Percentiles rank a stretch among this genome's conserved stretches.
Evolutionary conservation across 2,329 filamentous ascomycete species (phyloP).

Genomic region (Cladophialophora yegresii): DNA sequence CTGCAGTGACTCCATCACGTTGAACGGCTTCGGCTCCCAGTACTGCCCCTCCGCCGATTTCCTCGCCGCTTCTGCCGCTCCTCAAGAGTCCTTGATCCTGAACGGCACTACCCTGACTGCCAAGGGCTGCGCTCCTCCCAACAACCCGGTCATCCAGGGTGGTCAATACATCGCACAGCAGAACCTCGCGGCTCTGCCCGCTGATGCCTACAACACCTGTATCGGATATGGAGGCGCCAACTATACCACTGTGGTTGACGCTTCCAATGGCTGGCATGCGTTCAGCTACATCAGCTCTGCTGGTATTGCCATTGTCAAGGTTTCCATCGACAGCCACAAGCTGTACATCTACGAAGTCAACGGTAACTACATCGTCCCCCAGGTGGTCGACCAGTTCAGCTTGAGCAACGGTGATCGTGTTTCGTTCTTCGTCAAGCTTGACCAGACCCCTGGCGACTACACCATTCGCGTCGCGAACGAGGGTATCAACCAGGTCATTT

Average conservation of each 20-base stretch:
- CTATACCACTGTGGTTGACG: slow-evolving; percentile 41
- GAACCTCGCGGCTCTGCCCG: slow-evolving; percentile 47
- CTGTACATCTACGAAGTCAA: slow-evolving; percentile 51
- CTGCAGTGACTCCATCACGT: slow-evolving; percentile 63
- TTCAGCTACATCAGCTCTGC: slow-evolving; percentile 45
- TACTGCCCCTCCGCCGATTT: slow-evolving; percentile 53
- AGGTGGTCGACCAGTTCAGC: slow-evolving; percentile 41
- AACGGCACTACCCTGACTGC: slow-evolving; percentile 37
- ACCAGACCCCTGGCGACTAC: slow-evolving; percentile 44
- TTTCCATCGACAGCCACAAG: slow-evolving; percentile 50
- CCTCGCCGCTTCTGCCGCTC: slow-evolving; percentile 46
- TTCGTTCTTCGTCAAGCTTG: slow-evolving; percentile 47
- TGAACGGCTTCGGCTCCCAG: slow-evolving; percentile 63
- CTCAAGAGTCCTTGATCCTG: slow-evolving; percentile 38
- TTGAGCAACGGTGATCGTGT: slow-evolving; percentile 46
- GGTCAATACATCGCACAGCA: slow-evolving; percentile 42
- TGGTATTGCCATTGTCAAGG: slow-evolving; percentile 39
- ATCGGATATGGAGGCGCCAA: slow-evolving; percentile 29
- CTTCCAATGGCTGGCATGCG: slow-evolving; percentile 42
- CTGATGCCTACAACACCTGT: slow-evolving; percentile 47
- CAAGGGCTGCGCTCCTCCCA: slow-evolving; percentile 43
- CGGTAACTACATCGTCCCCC: slow-evolving; percentile 48
- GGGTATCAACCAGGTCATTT: slow-evolving; percentile 57
- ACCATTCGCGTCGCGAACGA: slow-evolving; percentile 54
- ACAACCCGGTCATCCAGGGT: slow-evolving; percentile 32